Evolutionary conservation across 208 protist species (phyloP), one percentile per base, ranked within the genome.

Genomic region (Leishmania turanica): DNA sequence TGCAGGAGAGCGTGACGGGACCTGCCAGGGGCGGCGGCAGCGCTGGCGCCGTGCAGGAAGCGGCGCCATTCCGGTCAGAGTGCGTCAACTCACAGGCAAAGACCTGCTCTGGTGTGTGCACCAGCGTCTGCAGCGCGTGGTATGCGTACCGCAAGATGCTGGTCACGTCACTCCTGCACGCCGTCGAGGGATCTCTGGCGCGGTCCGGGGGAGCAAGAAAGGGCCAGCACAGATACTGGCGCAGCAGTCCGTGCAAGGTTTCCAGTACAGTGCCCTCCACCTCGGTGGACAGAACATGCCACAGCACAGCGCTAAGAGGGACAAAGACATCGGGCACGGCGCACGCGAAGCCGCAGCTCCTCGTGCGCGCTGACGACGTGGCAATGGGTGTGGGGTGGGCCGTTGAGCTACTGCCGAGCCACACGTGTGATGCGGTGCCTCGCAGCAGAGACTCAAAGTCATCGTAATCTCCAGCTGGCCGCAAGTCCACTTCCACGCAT

Each of bases 261-360:
- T 37, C 60, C 27, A 87, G 71, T 7, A 85, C 91, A 51, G 77
- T 70, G 17, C 83, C 89, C 40, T 91, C 88, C 42, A 93, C 84
- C 79, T 91, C 88, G 3, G 91, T 92, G 21, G 80, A 80, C 64
- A 95, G 80, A 1, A 87, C 73, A 69, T 91, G 87, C 78, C 91
- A 87, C 72, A 92, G 76, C n/a, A 86, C 87, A 15, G 88, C 87
- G 15, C 83, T 77, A 54, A 92, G 19, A 79, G 58, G 45, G 65
- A 21, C 13, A 45, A 60, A 31, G 17, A 21, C 51, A 37, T 74
- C 69, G 7, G 69, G 69, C 45, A 37, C 3, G 7, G 69, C 45
- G 45, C 31, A 37, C 0, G 69, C 34, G 19, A 76, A 42, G 17
- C 31, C 21, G 65, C 21, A 70, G 13, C 7, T 45, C 37, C 37